Percentiles rank a stretch among this genome's conserved stretches.
Conservation (phyloP, 768 basidiomycete species). For the Paxillus rubicundulus region DNA sequence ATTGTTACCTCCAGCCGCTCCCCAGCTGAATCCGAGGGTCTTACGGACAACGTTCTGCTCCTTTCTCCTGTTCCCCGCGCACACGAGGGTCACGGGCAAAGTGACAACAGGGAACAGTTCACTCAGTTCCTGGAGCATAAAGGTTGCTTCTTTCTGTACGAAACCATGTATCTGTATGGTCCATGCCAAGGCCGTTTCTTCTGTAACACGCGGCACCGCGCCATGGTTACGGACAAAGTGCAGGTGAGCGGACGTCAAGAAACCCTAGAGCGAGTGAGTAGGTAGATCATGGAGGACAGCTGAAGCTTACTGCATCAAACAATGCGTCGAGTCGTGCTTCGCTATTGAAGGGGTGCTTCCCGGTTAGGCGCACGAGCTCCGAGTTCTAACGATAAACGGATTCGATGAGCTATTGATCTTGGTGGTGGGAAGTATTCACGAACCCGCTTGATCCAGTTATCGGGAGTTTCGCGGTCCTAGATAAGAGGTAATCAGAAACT, state of each 20-base stretch:
- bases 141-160: constrained; percentile 34
- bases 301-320: constrained; percentile 34
- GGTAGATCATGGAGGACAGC: too few relatives aligned
- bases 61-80: constrained; percentile 64
- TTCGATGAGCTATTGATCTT: neutral
- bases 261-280: constrained; percentile 37
- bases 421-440: neutral
- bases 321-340: constrained; percentile 48
- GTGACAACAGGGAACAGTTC: constrained; percentile 51
- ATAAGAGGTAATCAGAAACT: neutral
- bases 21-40: constrained; percentile 57
- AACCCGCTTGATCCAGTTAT: constrained; percentile 41
- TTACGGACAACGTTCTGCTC: constrained; percentile 63
- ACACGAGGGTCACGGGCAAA: constrained; percentile 58
- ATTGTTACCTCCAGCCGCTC: constrained; percentile 39
- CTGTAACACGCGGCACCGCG: constrained; percentile 49
- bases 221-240: constrained; percentile 67
- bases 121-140: constrained; percentile 46
- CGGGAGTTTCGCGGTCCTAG: constrained; percentile 38
- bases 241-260: constrained; percentile 51
- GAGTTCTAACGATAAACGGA: constrained; percentile 23
- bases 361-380: constrained; percentile 49
- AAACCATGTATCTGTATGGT: constrained; percentile 39
- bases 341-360: constrained; percentile 61
- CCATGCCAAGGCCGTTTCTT: constrained; percentile 40